Percentiles rank a stretch among this genome's conserved stretches.
These are phyloP conservation scores for Zoysia matrella DNA, from an alignment of 202 grass and related monocot genomes.

Conservation along the genomic window DNA sequence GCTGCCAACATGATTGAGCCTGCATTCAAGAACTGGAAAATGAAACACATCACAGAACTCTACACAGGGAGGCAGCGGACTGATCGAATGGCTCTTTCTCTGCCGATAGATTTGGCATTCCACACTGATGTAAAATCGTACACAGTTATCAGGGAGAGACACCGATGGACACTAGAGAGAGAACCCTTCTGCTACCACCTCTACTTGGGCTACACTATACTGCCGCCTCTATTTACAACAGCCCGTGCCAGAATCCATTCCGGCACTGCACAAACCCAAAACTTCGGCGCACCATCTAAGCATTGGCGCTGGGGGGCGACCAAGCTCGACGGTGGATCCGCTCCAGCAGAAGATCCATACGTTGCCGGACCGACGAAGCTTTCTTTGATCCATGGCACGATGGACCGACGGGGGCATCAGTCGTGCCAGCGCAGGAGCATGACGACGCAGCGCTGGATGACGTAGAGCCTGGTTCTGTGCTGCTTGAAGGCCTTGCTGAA, in stretches of 20 bases:
- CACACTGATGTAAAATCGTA: constrained; percentile 35
- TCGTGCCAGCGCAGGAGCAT: constrained; percentile 59
- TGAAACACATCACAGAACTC: not conserved
- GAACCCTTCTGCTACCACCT: constrained; percentile 34
- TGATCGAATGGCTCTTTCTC: not conserved
- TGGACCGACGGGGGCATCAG: constrained; percentile 1
- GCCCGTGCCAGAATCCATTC: constrained; percentile 31
- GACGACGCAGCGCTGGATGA: constrained; percentile 70
- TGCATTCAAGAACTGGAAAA: not conserved
- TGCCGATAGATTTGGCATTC: constrained; percentile 31
- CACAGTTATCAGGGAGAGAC: constrained; percentile 30
- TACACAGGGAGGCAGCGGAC: not conserved
- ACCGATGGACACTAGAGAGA: not conserved
- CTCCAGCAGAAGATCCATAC: not conserved
- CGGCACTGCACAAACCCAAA: constrained; percentile 34
- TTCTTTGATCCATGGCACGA: not conserved
- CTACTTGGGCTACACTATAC: constrained; percentile 10
- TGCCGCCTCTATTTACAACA: constrained; percentile 51
- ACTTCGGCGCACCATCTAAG: not conserved
- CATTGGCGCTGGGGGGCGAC: too few species aligned
- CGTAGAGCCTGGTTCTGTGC: constrained; percentile 57
- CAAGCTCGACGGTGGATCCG: not conserved
- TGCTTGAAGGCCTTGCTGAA: constrained; percentile 47
- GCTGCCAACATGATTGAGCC: not conserved
- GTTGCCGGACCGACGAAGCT: not conserved